Evolutionary conservation across 2,329 filamentous ascomycete genomes (phyloP).

Genomic region (Lojkania enalia): DNA sequence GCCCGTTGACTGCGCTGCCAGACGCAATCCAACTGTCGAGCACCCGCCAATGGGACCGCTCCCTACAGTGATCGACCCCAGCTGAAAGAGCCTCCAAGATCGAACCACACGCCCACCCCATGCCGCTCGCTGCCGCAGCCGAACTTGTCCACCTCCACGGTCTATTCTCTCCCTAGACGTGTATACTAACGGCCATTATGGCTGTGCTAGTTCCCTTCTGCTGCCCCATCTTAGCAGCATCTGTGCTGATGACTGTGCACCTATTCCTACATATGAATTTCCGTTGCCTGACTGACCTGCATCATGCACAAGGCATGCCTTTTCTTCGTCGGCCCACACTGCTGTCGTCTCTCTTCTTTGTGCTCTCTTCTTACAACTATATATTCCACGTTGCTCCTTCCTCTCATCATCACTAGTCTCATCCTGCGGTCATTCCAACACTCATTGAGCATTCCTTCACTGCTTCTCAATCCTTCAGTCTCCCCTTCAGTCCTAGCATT

Average conservation of each 20-base stretch:
- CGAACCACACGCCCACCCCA: slow-evolving; percentile 25
- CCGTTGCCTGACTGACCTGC: slow-evolving; percentile 42
- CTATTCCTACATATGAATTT: slow-evolving; percentile 35
- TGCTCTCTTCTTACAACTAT: slow-evolving; percentile 30
- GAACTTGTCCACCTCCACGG: slow-evolving; percentile 24
- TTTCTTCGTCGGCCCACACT: slow-evolving; percentile 30
- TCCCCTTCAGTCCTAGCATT: slow-evolving; percentile 12
- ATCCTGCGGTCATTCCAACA: slow-evolving; percentile 15
- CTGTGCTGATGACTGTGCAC: slow-evolving; percentile 42
- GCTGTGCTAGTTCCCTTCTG: slow-evolving; percentile 40
- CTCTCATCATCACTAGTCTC: slow-evolving; percentile 18
- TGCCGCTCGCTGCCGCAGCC: slow-evolving; percentile 27
- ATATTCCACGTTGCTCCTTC: slow-evolving; percentile 34
- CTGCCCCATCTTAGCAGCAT: slow-evolving; percentile 32
- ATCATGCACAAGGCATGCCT: slow-evolving; percentile 32
- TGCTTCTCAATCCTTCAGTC: slow-evolving; percentile 18
- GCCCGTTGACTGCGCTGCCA: slow-evolving; percentile 11
- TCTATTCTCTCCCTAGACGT: slow-evolving; percentile 29
- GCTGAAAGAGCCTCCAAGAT: slow-evolving; percentile 39
- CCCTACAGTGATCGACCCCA: slow-evolving; percentile 25
- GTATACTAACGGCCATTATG: slow-evolving; percentile 35
- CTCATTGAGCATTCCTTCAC: slow-evolving; percentile 12
- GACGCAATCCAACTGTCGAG: neutral
- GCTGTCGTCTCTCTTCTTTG: slow-evolving; percentile 16
- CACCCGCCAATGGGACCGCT: slow-evolving; percentile 28